Conservation (phyloP, 2,329 filamentous ascomycete species). For the Trichophyton benhamiae region DNA sequence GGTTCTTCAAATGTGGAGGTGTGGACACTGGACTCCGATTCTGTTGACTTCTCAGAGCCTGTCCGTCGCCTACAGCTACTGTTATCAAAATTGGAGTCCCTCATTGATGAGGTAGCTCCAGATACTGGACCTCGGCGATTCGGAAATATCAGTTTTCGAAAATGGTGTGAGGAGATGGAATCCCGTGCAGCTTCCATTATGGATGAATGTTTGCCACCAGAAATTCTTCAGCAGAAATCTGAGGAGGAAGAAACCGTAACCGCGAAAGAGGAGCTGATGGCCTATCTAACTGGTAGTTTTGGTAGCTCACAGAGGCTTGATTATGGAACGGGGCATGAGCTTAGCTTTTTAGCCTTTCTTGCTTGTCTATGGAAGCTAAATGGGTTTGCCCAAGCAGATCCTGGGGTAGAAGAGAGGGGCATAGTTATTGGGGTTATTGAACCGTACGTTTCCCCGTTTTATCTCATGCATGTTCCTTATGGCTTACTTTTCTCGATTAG, state of each 20-base stretch:
- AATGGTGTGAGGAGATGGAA: conserved; percentile 62
- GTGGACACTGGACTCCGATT: conserved; percentile 36
- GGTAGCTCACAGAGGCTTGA: conserved; percentile 82
- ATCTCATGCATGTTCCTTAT: background rate
- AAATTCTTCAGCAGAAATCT: conserved; percentile 29
- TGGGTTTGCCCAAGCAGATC: conserved; percentile 50
- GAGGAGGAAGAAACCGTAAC: conserved; percentile 27
- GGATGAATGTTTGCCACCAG: conserved; percentile 41
- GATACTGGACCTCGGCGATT: conserved; percentile 78
- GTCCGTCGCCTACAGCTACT: conserved; percentile 55
- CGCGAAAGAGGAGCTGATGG: conserved; percentile 55
- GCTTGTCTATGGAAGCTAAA: conserved; percentile 84
- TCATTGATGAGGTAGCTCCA: conserved; percentile 70
- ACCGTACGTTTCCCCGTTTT: conserved; percentile 45
- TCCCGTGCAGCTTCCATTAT: conserved; percentile 47
- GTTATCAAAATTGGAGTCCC: conserved; percentile 49
- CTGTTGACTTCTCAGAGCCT: conserved; percentile 41
- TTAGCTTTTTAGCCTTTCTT: conserved; percentile 88
- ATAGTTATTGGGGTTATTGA: conserved; percentile 76
- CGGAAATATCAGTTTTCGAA: conserved; percentile 81
- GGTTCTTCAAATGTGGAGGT: conserved; percentile 29
- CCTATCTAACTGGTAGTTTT: conserved; percentile 75
- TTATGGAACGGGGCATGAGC: conserved; percentile 90
- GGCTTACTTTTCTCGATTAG: conserved; percentile 30
- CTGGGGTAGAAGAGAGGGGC: conserved; percentile 54